phyloP scores from a whole-genome alignment of 768 basidiomycete species.

The Auriscalpium orientale region DNA sequence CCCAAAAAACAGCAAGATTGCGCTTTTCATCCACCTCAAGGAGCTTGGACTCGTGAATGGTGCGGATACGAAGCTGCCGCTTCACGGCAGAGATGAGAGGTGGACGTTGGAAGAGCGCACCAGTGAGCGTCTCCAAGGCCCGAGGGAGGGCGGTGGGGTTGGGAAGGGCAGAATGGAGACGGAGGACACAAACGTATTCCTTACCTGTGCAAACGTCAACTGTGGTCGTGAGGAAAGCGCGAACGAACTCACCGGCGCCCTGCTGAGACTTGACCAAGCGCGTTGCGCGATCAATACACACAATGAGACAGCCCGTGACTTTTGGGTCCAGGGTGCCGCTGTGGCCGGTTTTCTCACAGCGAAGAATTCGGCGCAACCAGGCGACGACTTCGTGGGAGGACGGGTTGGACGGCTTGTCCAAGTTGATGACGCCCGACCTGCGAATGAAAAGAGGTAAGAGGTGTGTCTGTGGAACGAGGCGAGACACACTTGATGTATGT shows the following conservation, averaged over 20 bases:
- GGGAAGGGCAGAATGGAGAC: slow-evolving; percentile 77
- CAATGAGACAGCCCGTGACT: slow-evolving; percentile 97
- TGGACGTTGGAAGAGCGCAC: slow-evolving; percentile 97
- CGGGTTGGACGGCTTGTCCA: slow-evolving; percentile 99
- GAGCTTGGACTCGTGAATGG: slow-evolving; percentile 92
- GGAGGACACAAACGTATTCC: slow-evolving; percentile 96
- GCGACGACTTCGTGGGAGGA: slow-evolving; percentile 99
- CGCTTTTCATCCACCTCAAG: slow-evolving; percentile 97
- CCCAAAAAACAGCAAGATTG: slow-evolving; percentile 96
- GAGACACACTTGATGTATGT: slow-evolving; percentile 77
- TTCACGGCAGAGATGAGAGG: slow-evolving; percentile 99
- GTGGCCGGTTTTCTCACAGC: slow-evolving; percentile 97
- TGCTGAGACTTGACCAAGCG: slow-evolving; percentile 97
- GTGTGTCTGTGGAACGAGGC: neutral
- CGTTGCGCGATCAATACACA: slow-evolving; percentile 98
- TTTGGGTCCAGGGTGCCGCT: slow-evolving; percentile 98
- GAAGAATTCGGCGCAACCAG: slow-evolving; percentile 94
- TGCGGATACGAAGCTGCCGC: slow-evolving; percentile 93
- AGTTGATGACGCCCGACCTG: slow-evolving; percentile 96
- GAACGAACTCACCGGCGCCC: slow-evolving; percentile 67
- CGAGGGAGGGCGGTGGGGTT: slow-evolving; percentile 84
- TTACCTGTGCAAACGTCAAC: slow-evolving; percentile 53
- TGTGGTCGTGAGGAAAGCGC: neutral
- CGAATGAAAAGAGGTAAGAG: neutral
- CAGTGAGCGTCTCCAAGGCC: slow-evolving; percentile 92